These are phyloP conservation scores for Saccharum hybrid DNA, from an alignment of 202 grass and related monocot species.

Conservation along the genomic window DNA sequence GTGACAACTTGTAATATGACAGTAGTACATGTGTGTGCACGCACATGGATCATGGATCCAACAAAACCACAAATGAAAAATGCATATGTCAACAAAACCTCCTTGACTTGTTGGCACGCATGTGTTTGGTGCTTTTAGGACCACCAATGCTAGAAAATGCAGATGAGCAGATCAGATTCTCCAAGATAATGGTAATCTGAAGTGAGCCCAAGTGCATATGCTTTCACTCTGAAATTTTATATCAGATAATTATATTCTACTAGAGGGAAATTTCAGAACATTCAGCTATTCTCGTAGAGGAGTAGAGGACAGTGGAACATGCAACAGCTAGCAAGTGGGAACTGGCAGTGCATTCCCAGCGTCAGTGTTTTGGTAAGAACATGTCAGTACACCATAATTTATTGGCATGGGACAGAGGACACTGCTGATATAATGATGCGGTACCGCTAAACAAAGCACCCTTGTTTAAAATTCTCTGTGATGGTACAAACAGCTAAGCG, in stretches of 20 bases:
- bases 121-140: too few species aligned
- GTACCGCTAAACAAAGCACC: constrained; percentile 30
- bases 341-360: background rate
- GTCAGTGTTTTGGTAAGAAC: constrained; percentile 40
- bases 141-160: too few species aligned
- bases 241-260: background rate
- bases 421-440: constrained; percentile 25
- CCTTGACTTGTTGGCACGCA: too few species aligned
- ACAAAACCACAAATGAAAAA: too few species aligned
- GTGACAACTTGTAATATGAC: too few species aligned
- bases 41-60: too few species aligned
- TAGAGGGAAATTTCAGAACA: background rate
- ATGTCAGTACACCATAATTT: constrained; percentile 39
- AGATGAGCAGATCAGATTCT: too few species aligned
- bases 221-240: background rate
- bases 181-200: too few species aligned
- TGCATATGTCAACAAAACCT: too few species aligned
- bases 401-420: constrained; percentile 27
- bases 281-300: background rate
- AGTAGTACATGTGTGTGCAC: too few species aligned
- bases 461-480: background rate
- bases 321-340: constrained; percentile 1
- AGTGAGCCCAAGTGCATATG: background rate
- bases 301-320: background rate
- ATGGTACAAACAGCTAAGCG: constrained; percentile 47